Percentiles rank a stretch among this genome's conserved stretches.
Evolutionary conservation across 805 yeast species (phyloP).

Genomic region (Dipodascus geniculatus): DNA sequence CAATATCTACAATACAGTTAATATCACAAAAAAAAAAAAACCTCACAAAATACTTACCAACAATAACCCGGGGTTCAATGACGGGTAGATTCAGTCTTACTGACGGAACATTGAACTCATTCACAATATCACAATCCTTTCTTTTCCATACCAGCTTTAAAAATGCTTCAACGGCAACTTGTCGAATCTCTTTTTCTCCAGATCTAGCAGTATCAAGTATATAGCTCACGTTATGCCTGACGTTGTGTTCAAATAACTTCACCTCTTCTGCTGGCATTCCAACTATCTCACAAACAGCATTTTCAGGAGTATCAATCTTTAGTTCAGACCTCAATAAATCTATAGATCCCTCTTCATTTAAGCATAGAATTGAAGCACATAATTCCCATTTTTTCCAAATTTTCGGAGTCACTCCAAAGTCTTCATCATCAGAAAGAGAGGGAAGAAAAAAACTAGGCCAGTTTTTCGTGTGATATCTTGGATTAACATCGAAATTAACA

Average conservation of each 20-base stretch:
- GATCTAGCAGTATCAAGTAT: slow-evolving; percentile 11
- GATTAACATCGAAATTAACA: slow-evolving; percentile 25
- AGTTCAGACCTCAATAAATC: slow-evolving; percentile 15
- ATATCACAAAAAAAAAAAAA: not conserved
- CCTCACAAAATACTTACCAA: slow-evolving; percentile 18
- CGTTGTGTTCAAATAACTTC: slow-evolving; percentile 12
- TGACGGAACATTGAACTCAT: slow-evolving; percentile 20
- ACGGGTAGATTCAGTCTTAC: slow-evolving; percentile 49
- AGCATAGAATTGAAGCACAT: slow-evolving; percentile 19
- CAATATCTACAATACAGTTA: not conserved
- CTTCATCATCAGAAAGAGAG: slow-evolving; percentile 9
- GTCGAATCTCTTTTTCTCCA: slow-evolving; percentile 13
- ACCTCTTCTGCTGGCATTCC: slow-evolving; percentile 1
- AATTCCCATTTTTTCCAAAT: slow-evolving; percentile 27
- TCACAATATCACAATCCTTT: slow-evolving; percentile 4
- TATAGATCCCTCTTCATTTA: slow-evolving; percentile 14
- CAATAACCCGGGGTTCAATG: slow-evolving; percentile 57
- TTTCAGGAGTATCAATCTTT: slow-evolving; percentile 13
- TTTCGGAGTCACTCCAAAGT: slow-evolving; percentile 13
- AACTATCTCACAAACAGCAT: slow-evolving; percentile 11
- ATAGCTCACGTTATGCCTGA: slow-evolving; percentile 8
- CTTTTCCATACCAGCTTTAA: slow-evolving; percentile 25
- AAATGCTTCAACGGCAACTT: slow-evolving; percentile 18
- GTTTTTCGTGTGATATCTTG: slow-evolving; percentile 20
- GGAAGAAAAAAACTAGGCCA: slow-evolving; percentile 31